phyloP scores from a whole-genome alignment of 345 rosid species.

The Salix dunnii region DNA sequence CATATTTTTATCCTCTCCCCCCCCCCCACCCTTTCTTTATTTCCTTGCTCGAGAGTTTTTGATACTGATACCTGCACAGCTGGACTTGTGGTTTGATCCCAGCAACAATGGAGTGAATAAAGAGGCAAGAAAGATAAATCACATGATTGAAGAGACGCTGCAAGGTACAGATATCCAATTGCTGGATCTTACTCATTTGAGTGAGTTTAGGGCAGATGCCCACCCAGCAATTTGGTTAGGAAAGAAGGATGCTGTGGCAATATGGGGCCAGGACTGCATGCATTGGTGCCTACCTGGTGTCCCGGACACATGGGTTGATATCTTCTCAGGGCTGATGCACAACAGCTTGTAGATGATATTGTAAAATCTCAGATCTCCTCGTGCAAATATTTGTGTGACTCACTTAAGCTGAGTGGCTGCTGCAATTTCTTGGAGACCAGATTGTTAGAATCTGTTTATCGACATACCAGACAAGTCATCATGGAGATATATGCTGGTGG shows the following conservation, averaged over 20 bases:
- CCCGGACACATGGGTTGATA: conserved; percentile 92
- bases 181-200: conserved; percentile 70
- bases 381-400: background rate
- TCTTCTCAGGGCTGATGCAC: conserved; percentile 53
- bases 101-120: conserved; percentile 77
- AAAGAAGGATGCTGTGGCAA: conserved; percentile 78
- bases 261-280: conserved; percentile 99
- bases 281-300: conserved; percentile 99
- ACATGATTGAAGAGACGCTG: conserved; percentile 42
- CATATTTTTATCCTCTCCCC: too few relatives aligned
- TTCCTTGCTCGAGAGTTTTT: background rate
- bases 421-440: background rate
- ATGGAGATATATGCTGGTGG: background rate
- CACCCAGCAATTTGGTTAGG: conserved; percentile 96
- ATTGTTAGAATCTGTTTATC: background rate
- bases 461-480: background rate
- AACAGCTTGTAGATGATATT: conserved; percentile 20
- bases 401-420: background rate
- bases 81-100: conserved; percentile 92
- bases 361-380: background rate
- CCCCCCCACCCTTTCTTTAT: background rate
- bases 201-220: conserved; percentile 92
- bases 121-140: conserved; percentile 74
- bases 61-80: conserved; percentile 58
- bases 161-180: conserved; percentile 47